phyloP scores from a whole-genome alignment of 2,329 filamentous ascomycete genomes.

The Colletotrichum sp. region DNA sequence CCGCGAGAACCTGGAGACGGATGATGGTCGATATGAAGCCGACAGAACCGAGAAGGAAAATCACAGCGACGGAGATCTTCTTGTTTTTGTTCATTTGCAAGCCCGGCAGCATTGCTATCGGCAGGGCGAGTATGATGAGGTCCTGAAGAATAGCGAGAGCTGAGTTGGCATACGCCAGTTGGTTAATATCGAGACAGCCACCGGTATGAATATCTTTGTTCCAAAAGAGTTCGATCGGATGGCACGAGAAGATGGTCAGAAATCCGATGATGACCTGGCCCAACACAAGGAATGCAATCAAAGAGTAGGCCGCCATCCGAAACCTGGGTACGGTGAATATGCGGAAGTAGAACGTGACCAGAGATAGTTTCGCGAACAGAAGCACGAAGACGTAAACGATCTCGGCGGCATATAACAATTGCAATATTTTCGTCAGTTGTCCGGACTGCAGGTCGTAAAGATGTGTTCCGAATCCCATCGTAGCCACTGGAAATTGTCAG shows the following conservation, averaged over 20 bases:
- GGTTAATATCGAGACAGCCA: conserved; percentile 44
- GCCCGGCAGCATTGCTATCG: conserved; percentile 58
- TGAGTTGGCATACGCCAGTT: conserved; percentile 58
- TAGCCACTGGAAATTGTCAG: background rate
- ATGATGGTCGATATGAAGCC: conserved; percentile 23
- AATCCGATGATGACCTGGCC: conserved; percentile 33
- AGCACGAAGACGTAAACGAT: conserved; percentile 34
- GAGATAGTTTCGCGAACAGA: conserved; percentile 32
- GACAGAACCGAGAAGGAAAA: conserved; percentile 22
- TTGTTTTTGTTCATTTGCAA: conserved; percentile 58
- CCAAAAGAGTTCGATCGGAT: conserved; percentile 32
- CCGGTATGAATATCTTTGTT: conserved; percentile 25
- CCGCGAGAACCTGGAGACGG: conserved; percentile 19
- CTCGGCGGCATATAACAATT: conserved; percentile 24
- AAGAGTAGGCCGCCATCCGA: conserved; percentile 27
- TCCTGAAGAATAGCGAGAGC: conserved; percentile 53
- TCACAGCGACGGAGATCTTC: conserved; percentile 37
- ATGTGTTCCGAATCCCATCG: conserved; percentile 15
- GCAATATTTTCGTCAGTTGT: background rate
- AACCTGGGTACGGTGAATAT: conserved; percentile 30
- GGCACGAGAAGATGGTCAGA: conserved; percentile 33
- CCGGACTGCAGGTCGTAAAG: conserved; percentile 18
- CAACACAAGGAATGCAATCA: conserved; percentile 27
- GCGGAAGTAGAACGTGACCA: conserved; percentile 34
- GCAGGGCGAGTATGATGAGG: conserved; percentile 56